Evolutionary conservation across 192 early-diverging fungal species (phyloP).

Genomic region (Anaeromyces robustus): DNA sequence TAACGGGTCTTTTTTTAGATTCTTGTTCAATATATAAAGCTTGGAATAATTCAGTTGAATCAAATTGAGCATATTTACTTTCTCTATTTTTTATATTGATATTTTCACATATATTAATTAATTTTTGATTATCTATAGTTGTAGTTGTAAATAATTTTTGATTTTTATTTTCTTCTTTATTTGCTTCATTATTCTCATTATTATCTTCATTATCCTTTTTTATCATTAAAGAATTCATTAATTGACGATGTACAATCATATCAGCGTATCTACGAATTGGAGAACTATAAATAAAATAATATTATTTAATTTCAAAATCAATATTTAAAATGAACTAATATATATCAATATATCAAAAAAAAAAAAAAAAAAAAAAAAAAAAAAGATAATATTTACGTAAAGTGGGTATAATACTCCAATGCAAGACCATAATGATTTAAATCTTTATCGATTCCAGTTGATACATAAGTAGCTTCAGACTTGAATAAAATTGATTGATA

Average conservation of each 20-base stretch:
- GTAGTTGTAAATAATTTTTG: neutral
- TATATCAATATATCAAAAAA: neutral
- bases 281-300: neutral
- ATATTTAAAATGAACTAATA: neutral
- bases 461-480: slow-evolving; percentile 42
- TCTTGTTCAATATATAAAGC: slow-evolving; percentile 45
- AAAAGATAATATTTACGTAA: slow-evolving; percentile 23
- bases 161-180: neutral
- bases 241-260: slow-evolving; percentile 57
- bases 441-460: slow-evolving; percentile 29
- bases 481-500: slow-evolving; percentile 59
- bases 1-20: slow-evolving; percentile 16
- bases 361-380: neutral
- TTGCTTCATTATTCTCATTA: too few relatives aligned
- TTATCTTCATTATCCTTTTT: neutral
- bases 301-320: neutral
- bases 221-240: slow-evolving; percentile 7
- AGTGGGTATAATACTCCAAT: slow-evolving; percentile 62
- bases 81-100: slow-evolving; percentile 56
- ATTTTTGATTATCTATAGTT: slow-evolving; percentile 12
- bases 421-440: slow-evolving; percentile 63
- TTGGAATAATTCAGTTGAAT: slow-evolving; percentile 69
- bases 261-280: slow-evolving; percentile 42
- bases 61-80: slow-evolving; percentile 60
- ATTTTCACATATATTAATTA: slow-evolving; percentile 22